Evolutionary conservation across 176 grass and related monocot genomes (phyloP).

Genomic region (Thinopyrum elongatum): DNA sequence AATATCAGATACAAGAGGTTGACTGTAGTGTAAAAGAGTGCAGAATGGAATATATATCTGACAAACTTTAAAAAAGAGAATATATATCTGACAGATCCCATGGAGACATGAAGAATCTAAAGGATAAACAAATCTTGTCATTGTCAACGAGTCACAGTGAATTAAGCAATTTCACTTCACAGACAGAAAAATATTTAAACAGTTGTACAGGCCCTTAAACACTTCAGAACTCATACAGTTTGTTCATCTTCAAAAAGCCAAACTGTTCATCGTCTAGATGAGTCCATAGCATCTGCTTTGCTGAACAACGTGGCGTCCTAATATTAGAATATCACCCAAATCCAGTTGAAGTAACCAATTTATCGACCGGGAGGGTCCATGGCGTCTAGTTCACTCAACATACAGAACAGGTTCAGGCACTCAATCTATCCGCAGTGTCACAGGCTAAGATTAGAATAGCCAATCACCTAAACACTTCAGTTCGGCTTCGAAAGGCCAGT

Average conservation of each 20-base stretch:
- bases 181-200: not conserved
- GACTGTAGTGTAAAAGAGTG: constrained; percentile 10
- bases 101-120: constrained; percentile 32
- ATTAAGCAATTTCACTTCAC: not conserved
- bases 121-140: not conserved
- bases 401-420: not conserved
- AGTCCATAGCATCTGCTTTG: not conserved
- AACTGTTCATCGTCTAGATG: not conserved
- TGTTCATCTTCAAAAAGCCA: not conserved
- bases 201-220: not conserved
- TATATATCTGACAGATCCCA: constrained; percentile 24
- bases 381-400: not conserved
- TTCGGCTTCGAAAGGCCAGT: not conserved
- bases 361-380: not conserved
- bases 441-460: not conserved
- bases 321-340: not conserved
- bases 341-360: not conserved
- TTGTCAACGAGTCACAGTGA: not conserved
- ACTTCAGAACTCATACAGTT: not conserved
- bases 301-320: not conserved
- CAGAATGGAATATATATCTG: constrained; percentile 34
- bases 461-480: not conserved
- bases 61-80: not conserved
- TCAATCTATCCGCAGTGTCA: not conserved
- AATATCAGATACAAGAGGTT: not conserved